Evolutionary conservation across 2,329 filamentous ascomycete species (phyloP).

Genomic region (Botrytis cinerea): DNA sequence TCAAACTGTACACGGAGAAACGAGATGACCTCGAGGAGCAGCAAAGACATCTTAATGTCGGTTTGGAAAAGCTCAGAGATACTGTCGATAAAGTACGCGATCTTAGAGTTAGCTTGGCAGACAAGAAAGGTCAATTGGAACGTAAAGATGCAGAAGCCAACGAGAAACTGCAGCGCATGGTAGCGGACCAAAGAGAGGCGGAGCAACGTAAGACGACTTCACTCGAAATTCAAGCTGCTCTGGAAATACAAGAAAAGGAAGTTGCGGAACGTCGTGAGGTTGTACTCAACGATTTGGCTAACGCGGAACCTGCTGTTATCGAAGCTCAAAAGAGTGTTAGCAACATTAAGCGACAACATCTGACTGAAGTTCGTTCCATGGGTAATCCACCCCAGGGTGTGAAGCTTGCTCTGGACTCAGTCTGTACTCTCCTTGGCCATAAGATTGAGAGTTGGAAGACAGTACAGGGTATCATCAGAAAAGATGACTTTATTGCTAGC

Average conservation of each 20-base stretch:
- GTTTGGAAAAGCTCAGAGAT: slow-evolving; percentile 93
- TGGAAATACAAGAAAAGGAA: slow-evolving; percentile 87
- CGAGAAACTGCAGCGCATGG: slow-evolving; percentile 95
- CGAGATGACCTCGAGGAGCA: slow-evolving; percentile 98
- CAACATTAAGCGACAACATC: slow-evolving; percentile 96
- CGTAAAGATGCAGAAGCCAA: slow-evolving; percentile 94
- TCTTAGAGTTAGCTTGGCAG: slow-evolving; percentile 82
- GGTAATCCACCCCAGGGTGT: slow-evolving; percentile 88
- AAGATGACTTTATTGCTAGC: slow-evolving; percentile 95
- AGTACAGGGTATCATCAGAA: slow-evolving; percentile 83
- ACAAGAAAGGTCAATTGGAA: slow-evolving; percentile 92
- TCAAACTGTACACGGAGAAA: slow-evolving; percentile 97
- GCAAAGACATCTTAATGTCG: slow-evolving; percentile 96
- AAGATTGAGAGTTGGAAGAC: slow-evolving; percentile 89
- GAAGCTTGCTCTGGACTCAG: slow-evolving; percentile 89
- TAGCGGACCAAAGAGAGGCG: slow-evolving; percentile 91
- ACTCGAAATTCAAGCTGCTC: slow-evolving; percentile 80
- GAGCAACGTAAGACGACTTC: slow-evolving; percentile 88
- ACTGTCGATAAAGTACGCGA: slow-evolving; percentile 97
- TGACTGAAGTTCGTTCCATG: slow-evolving; percentile 98
- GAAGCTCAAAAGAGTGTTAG: slow-evolving; percentile 95
- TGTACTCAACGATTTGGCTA: slow-evolving; percentile 83
- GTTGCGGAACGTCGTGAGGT: slow-evolving; percentile 81
- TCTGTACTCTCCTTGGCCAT: slow-evolving; percentile 91
- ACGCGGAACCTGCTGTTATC: slow-evolving; percentile 87